Evolutionary conservation across 495 filamentous ascomycete species (phyloP), one percentile per base, ranked within the genome.

Genomic region (Daldinia vernicosa): DNA sequence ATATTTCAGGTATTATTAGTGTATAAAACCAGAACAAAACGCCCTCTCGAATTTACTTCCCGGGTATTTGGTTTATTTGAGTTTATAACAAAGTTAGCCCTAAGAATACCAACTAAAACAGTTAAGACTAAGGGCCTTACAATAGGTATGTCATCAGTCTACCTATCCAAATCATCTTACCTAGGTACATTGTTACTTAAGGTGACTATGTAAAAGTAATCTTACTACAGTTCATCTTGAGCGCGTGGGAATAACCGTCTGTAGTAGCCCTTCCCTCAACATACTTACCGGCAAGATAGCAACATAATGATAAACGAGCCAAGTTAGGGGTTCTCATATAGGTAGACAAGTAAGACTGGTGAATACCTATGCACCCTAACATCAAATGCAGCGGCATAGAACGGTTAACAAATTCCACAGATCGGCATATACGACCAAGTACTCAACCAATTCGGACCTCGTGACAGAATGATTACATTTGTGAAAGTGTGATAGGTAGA

Each of bases 401-500:
- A 59, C 69, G 69, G 69, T 56, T 66, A 54, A 61, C 22, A 2
- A 6, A 37, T 17, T 43, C n/a, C 27, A 39, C 6, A 58, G 58
- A 61, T 62, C 69, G 51, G 69, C 53, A 66, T 22, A 35, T 63
- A 40, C 22, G 9, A 30, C 30, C 35, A 26, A 45, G 24, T 27
- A n/a, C 54, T 37, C n/a, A 39, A 54, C 32, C 37, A 54, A 52
- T 53, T 28, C 8, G 2, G 24, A 43, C 60, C 60, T 59, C 45
- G 67, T 69, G 67, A 69, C 60, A 39, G 14, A 17, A 19, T 11
- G 50, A 58, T 71, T 61, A 71, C 57, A 66, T 71, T 60, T 40
- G 57, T 60, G 24, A 26, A 52, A 33, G 51, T 58, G 26, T 66
- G 55, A 63, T 70, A 60, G 67, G 67, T 64, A 62, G 63, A 6